phyloP scores from a whole-genome alignment of 805 yeast species.

The Ogataea siamensis region DNA sequence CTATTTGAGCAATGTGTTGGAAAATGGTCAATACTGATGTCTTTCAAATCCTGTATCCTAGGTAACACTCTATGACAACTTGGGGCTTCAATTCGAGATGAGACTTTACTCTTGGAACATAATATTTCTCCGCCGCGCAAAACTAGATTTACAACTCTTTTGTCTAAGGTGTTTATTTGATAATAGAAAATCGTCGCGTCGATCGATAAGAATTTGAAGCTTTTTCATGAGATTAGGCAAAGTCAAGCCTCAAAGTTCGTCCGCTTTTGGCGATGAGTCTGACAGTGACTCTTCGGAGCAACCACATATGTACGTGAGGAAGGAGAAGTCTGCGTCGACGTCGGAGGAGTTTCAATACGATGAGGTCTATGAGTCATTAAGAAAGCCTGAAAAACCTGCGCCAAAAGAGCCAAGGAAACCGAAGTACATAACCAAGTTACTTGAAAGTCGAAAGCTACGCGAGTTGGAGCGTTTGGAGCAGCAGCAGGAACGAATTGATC shows the following conservation, averaged over 20 bases:
- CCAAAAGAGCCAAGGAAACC: conserved; percentile 21
- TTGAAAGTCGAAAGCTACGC: conserved; percentile 44
- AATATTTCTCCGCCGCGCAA: conserved; percentile 1
- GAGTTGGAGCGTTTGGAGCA: conserved; percentile 44
- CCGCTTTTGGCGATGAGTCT: conserved; percentile 6
- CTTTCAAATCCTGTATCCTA: background rate
- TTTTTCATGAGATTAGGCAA: conserved; percentile 8
- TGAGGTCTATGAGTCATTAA: conserved; percentile 45
- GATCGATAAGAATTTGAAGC: conserved; percentile 5
- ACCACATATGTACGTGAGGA: background rate
- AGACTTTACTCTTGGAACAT: conserved; percentile 4
- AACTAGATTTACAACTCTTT: conserved; percentile 6
- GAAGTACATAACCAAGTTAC: conserved; percentile 40
- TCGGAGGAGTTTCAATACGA: conserved; percentile 39
- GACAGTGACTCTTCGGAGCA: conserved; percentile 1
- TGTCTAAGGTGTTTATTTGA: conserved; percentile 5
- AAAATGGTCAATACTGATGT: background rate
- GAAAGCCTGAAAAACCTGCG: conserved; percentile 25
- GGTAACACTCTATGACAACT: background rate
- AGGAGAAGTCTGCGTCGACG: conserved; percentile 1
- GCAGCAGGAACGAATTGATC: conserved; percentile 36
- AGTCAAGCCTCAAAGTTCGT: conserved; percentile 3
- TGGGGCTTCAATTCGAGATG: background rate
- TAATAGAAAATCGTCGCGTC: conserved; percentile 5
- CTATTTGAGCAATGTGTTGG: conserved; percentile 6